These are phyloP conservation scores for Fusarium equiseti DNA, from an alignment of 2,329 filamentous ascomycete species.

Conservation along the genomic window DNA sequence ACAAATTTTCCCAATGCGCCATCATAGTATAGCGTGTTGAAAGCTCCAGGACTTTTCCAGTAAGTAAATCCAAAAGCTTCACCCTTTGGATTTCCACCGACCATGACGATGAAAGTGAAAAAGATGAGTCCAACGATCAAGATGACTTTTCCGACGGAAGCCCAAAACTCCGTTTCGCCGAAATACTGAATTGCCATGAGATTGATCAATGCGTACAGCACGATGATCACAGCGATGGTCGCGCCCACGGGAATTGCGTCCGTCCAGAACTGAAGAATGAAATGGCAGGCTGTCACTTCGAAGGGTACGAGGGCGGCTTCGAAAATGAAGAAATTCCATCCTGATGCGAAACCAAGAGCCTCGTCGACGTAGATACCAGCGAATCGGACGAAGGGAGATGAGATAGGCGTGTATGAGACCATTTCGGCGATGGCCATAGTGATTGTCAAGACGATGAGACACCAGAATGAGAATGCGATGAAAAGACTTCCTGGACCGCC, in stretches of 20 bases:
- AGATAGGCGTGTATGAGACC: conserved; percentile 81
- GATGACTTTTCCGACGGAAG: conserved; percentile 77
- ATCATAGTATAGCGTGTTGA: conserved; percentile 72
- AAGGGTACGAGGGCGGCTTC: conserved; percentile 76
- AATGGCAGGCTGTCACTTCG: conserved; percentile 73
- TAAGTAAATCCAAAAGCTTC: conserved; percentile 79
- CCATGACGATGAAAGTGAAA: conserved; percentile 86
- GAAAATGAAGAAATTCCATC: conserved; percentile 81
- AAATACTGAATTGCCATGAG: conserved; percentile 80
- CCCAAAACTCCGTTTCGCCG: conserved; percentile 82
- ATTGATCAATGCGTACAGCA: conserved; percentile 70
- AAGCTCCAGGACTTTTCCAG: conserved; percentile 76
- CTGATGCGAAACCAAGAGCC: conserved; percentile 78
- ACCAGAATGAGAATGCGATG: conserved; percentile 72
- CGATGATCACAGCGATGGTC: conserved; percentile 67
- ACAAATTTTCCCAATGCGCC: conserved; percentile 73
- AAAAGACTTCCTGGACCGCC: conserved; percentile 71
- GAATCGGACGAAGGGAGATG: conserved; percentile 82
- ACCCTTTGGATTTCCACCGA: conserved; percentile 81
- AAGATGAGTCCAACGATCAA: conserved; percentile 77
- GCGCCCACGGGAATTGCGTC: conserved; percentile 69
- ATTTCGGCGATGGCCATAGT: conserved; percentile 77
- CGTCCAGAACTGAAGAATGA: conserved; percentile 74
- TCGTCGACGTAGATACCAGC: conserved; percentile 81
- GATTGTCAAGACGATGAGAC: conserved; percentile 69